Evolutionary conservation across 2,329 filamentous ascomycete genomes (phyloP).

Genomic region (Neofusicoccum cordaticola): DNA sequence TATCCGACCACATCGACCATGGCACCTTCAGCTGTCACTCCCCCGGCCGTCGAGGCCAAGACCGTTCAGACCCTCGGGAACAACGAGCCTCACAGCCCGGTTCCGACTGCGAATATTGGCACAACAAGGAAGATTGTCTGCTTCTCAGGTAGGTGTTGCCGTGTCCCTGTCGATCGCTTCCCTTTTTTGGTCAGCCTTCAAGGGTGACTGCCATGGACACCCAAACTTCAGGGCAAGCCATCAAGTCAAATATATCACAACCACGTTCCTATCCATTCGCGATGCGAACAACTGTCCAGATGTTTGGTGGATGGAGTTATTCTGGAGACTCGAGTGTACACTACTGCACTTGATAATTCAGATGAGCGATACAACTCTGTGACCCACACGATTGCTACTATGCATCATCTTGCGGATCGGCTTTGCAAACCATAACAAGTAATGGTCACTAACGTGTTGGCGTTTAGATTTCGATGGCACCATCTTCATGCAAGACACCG

Average conservation of each 20-base stretch:
- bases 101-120: conserved; percentile 28
- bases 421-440: neutral
- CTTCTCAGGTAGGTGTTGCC: conserved; percentile 50
- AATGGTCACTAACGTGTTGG: neutral
- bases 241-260: neutral
- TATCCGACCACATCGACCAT: conserved; percentile 21
- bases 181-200: conserved; percentile 3
- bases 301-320: no score
- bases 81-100: conserved; percentile 20
- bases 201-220: neutral
- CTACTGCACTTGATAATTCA: no score
- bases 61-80: conserved; percentile 18
- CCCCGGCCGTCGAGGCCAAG: conserved; percentile 27
- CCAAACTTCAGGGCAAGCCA: conserved; percentile 4
- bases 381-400: no score
- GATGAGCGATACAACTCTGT: no score
- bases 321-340: no score
- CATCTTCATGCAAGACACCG: conserved; percentile 66
- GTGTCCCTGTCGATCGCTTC: conserved; percentile 4
- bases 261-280: no score
- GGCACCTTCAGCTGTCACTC: conserved; percentile 31
- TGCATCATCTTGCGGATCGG: no score
- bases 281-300: no score
- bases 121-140: conserved; percentile 58
- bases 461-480: conserved; percentile 65